A percentile compares a stretch with the other conserved stretches of the same genome.
Evolutionary conservation across 192 early-diverging fungal species (phyloP).

Genomic region (Coemansia sp.): DNA sequence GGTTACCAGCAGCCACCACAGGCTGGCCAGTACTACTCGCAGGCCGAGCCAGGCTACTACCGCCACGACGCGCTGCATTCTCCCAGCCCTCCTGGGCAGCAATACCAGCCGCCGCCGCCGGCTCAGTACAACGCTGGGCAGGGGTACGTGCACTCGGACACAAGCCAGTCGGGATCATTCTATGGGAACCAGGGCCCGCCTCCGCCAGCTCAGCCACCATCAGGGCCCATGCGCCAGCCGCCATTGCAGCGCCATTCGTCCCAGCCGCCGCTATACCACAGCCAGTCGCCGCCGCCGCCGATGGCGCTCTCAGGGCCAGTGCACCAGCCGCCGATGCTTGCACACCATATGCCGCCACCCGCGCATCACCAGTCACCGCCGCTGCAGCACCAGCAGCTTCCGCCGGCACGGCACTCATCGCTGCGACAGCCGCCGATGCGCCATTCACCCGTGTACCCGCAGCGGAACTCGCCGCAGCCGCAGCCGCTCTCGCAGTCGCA

Average conservation of each 20-base stretch:
- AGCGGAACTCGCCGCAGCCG: constrained; percentile 17
- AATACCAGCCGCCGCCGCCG: background rate
- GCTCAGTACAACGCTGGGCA: background rate
- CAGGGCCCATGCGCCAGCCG: constrained; percentile 1
- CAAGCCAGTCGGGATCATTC: constrained; percentile 3
- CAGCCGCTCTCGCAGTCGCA: constrained; percentile 16
- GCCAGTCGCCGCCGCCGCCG: background rate
- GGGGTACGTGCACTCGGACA: background rate
- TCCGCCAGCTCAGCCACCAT: background rate
- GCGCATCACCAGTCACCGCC: constrained; percentile 22
- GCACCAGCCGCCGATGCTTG: background rate
- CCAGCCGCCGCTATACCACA: background rate
- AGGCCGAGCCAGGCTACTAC: constrained; percentile 9
- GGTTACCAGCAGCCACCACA: background rate
- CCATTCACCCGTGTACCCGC: constrained; percentile 17
- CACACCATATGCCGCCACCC: background rate
- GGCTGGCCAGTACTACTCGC: background rate
- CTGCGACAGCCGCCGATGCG: constrained; percentile 11
- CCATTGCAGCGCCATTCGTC: background rate
- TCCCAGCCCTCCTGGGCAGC: background rate
- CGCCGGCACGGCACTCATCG: constrained; percentile 7
- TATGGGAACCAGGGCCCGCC: constrained; percentile 5
- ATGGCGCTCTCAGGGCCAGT: background rate
- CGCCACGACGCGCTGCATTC: constrained; percentile 1
- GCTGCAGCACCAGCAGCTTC: constrained; percentile 1